Evolutionary conservation across 768 basidiomycete genomes (phyloP).

Genomic region (Pisolithus tinctorius): DNA sequence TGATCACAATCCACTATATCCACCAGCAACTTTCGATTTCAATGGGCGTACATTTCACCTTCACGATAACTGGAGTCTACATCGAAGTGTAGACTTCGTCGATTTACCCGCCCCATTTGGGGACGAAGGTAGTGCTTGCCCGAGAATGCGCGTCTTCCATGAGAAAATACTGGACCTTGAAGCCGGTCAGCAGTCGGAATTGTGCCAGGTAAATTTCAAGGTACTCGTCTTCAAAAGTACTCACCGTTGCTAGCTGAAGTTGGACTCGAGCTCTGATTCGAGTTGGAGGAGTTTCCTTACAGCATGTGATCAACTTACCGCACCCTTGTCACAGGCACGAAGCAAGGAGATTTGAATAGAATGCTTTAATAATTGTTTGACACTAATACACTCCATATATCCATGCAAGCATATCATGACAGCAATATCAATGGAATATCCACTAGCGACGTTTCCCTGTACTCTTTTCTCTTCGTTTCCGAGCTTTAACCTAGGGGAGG

Average conservation of each 20-base stretch:
- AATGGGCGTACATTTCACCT: slow-evolving; percentile 40
- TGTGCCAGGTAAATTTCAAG: slow-evolving; percentile 44
- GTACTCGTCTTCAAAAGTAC: neutral
- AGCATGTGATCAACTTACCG: slow-evolving; percentile 39
- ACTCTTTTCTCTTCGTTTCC: slow-evolving; percentile 69
- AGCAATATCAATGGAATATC: neutral
- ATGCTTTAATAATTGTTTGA: slow-evolving; percentile 5
- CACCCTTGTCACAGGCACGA: slow-evolving; percentile 22
- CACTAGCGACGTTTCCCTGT: slow-evolving; percentile 32
- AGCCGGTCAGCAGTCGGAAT: slow-evolving; percentile 40
- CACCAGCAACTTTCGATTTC: slow-evolving; percentile 38
- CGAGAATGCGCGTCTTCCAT: slow-evolving; percentile 19
- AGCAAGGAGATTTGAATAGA: slow-evolving; percentile 3
- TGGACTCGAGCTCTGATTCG: slow-evolving; percentile 30
- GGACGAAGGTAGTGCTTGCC: neutral
- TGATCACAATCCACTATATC: slow-evolving; percentile 34
- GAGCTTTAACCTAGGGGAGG: slow-evolving; percentile 60
- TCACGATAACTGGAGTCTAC: slow-evolving; percentile 39
- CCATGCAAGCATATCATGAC: neutral
- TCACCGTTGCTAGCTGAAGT: slow-evolving; percentile 36
- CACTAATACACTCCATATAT: neutral
- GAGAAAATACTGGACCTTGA: slow-evolving; percentile 53
- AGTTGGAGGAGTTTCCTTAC: slow-evolving; percentile 42
- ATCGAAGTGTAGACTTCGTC: slow-evolving; percentile 32
- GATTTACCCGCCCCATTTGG: slow-evolving; percentile 2